A percentile compares a stretch with the other conserved stretches of the same genome.
These are phyloP conservation scores for Ottelia alismoides DNA, from an alignment of 106 monocot species.

Conservation along the genomic window DNA sequence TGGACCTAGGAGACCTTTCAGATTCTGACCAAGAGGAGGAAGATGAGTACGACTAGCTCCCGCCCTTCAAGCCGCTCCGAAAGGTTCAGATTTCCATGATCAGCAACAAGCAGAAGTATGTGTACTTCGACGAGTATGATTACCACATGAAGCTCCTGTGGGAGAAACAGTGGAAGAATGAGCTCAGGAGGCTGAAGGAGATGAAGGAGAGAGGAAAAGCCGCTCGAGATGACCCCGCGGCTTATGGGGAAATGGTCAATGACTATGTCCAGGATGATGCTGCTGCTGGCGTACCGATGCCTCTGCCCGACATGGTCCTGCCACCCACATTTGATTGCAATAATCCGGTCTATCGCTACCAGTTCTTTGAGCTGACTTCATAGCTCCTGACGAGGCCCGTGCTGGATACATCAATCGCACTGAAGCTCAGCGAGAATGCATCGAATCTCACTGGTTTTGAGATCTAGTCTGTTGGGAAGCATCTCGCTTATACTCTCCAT, in stretches of 20 bases:
- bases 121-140: conserved; percentile 72
- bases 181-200: conserved; percentile 53
- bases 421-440: too few species aligned
- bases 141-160: conserved; percentile 63
- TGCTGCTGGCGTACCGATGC: conserved; percentile 43
- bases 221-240: conserved; percentile 5
- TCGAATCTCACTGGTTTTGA: conserved; percentile 64
- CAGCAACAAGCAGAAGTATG: conserved; percentile 47
- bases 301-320: conserved; percentile 64
- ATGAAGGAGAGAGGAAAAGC: conserved; percentile 52
- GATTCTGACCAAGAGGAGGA: conserved; percentile 54
- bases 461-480: conserved; percentile 52
- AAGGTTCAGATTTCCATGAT: conserved; percentile 47
- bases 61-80: conserved; percentile 55
- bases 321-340: conserved; percentile 75
- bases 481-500: conserved; percentile 50
- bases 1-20: too few species aligned
- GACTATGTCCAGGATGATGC: conserved; percentile 49
- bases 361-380: conserved; percentile 61
- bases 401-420: conserved; percentile 38
- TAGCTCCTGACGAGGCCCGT: conserved; percentile 55
- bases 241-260: conserved; percentile 33
- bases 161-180: conserved; percentile 71
- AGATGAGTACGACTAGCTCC: conserved; percentile 65
- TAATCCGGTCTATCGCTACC: conserved; percentile 44